Evolutionary conservation across 495 filamentous ascomycete genomes (phyloP), one percentile per base, ranked within the genome.

Genomic region (Podospora fimiseda): DNA sequence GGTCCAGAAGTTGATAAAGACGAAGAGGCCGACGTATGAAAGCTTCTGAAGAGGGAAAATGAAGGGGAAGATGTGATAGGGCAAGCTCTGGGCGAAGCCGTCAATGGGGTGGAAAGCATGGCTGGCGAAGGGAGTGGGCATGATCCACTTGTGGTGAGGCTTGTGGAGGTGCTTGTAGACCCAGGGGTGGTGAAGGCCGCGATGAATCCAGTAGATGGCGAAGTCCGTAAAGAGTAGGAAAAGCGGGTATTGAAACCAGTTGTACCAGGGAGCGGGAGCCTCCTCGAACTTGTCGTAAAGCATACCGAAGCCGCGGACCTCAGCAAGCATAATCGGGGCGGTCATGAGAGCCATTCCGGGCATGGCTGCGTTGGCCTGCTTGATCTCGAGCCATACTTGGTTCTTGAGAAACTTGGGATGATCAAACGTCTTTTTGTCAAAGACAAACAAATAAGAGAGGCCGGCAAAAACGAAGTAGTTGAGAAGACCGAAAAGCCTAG

Each of bases 141-240:
- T 94, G 72, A 97, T 96, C 93, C 92, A 96, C 74, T 95, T 96
- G 83, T 97, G 92, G 75, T 97, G 93, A 47, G 89, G 85, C 78
- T 97, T 97, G 79, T 97, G 92, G 18, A 97, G 80, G 43, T 71
- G 74, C 75, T 88, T 92, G 81, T 96, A 97, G 45, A 96, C 67
- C 44, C 70, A 58, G 5, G 88, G 87, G 68, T 90, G 85, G 72
- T 97, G 92, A 56, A 95, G 76, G 43, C 82, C 87, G 46, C 93
- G 87, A 73, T 96, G 92, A 62, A 96, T 95, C 78, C 85, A 88
- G 79, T 97, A 96, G 77, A 97, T 93, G 72, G 76, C 81, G 70
- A 83, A 85, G 73, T 97, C 92, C 73, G 92, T 97, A 71, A 96
- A 97, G 57, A 80, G 58, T 68, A 97, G 78, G 77, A 96, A 97